Conservation (phyloP, 73 alveolate genomes). For the Breviolum minutum region DNA sequence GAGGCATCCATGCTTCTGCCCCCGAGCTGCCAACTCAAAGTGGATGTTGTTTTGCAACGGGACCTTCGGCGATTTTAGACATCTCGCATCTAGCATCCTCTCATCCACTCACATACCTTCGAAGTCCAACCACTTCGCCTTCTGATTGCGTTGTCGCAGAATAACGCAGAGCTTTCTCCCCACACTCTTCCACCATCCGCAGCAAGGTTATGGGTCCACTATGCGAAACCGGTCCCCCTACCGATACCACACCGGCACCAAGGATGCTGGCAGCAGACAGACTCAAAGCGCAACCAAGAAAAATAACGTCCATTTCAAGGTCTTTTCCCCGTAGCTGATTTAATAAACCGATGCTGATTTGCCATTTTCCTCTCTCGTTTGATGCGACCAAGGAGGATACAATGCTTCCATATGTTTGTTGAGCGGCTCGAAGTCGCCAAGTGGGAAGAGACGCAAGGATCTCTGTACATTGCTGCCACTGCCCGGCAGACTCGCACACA, state of each 20-base stretch:
- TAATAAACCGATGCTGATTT: neutral
- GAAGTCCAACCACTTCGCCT: too few relatives aligned
- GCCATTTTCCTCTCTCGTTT: neutral
- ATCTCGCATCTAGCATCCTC: too few relatives aligned
- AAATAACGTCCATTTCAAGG: neutral
- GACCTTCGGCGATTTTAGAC: too few relatives aligned
- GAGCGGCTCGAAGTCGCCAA: constrained; percentile 51
- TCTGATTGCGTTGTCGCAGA: too few relatives aligned
- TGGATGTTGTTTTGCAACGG: too few relatives aligned
- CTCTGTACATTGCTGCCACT: constrained; percentile 15
- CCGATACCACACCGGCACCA: neutral
- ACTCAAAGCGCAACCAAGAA: neutral
- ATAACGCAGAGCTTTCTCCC: neutral
- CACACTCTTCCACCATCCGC: constrained; percentile 18
- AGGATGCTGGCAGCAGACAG: neutral
- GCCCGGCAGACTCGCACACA: neutral
- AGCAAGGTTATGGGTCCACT: neutral
- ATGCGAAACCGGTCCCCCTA: neutral
- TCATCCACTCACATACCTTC: too few relatives aligned
- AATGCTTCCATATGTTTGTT: constrained; percentile 1
- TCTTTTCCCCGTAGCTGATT: neutral
- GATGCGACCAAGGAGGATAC: neutral
- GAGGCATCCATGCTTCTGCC: too few relatives aligned
- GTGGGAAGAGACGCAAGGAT: constrained; percentile 4
- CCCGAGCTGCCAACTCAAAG: too few relatives aligned